Evolutionary conservation across 192 early-diverging fungal genomes (phyloP).

Genomic region (Podila clonocystis): DNA sequence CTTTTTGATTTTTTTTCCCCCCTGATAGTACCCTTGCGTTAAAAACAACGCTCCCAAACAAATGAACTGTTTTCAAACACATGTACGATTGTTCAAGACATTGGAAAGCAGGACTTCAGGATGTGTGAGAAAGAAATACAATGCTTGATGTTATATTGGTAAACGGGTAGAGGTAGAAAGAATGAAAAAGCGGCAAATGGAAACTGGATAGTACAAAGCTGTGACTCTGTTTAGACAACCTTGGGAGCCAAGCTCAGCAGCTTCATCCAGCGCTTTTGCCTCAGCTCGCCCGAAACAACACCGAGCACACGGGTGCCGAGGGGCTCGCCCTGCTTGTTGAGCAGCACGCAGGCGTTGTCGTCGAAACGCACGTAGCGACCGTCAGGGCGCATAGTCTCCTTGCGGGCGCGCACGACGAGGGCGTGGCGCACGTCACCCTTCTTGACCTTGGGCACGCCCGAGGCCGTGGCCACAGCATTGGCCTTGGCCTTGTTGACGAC

Average conservation of each 20-base stretch:
- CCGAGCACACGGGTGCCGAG: constrained; percentile 94
- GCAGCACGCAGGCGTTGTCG: constrained; percentile 95
- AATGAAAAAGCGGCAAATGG: no score
- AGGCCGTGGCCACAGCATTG: constrained; percentile 68
- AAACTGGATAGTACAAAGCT: no score
- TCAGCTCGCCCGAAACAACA: constrained; percentile 86
- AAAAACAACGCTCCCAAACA: not conserved
- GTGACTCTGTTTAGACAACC: constrained; percentile 87
- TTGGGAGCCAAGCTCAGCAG: constrained; percentile 92
- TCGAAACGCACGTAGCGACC: constrained; percentile 94
- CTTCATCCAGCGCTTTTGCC: constrained; percentile 97
- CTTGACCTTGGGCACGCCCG: constrained; percentile 76
- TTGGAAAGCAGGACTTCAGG: no score
- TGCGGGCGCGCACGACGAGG: constrained; percentile 89
- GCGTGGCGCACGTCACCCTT: constrained; percentile 96
- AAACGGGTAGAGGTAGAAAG: no score
- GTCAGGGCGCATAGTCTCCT: constrained; percentile 89
- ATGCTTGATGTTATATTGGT: no score
- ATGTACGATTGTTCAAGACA: no score
- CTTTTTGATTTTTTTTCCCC: constrained; percentile 2
- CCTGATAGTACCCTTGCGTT: no score
- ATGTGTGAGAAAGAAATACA: no score
- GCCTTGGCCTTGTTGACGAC: constrained; percentile 95
- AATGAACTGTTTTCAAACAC: not conserved
- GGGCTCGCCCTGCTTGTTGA: constrained; percentile 94